These are phyloP conservation scores for Maudiozyma turicensis DNA, from an alignment of 805 yeast species.

Conservation along the genomic window DNA sequence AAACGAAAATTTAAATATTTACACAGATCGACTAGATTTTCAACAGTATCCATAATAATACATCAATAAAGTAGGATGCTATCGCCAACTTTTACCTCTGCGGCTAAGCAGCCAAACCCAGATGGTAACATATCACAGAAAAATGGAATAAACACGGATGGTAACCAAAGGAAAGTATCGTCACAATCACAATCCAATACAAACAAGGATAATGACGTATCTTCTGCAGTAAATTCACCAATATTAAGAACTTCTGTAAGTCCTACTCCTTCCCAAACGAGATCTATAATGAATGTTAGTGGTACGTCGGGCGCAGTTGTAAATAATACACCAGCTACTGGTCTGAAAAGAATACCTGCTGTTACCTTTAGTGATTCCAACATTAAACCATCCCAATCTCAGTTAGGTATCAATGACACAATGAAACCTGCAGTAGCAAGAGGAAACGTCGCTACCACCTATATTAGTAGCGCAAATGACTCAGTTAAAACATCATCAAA, in stretches of 20 bases:
- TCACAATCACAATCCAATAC: background rate
- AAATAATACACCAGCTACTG: constrained; percentile 22
- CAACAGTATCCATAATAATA: background rate
- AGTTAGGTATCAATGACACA: background rate
- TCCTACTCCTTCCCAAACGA: constrained; percentile 15
- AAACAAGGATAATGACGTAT: background rate
- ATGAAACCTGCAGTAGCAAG: background rate
- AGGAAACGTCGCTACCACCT: background rate
- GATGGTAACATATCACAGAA: background rate
- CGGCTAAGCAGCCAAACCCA: constrained; percentile 1
- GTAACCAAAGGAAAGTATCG: background rate
- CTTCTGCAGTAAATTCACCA: constrained; percentile 1
- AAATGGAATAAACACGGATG: background rate
- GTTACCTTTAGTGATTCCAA: constrained; percentile 26
- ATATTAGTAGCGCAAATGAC: background rate
- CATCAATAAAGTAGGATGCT: background rate
- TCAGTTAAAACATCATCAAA: background rate
- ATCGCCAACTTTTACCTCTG: constrained; percentile 3
- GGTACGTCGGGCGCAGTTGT: constrained; percentile 27
- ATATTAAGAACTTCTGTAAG: constrained; percentile 14
- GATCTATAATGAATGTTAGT: constrained; percentile 23
- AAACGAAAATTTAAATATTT: no score
- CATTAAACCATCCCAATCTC: constrained; percentile 8
- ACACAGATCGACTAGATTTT: no score
- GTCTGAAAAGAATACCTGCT: constrained; percentile 24